These are phyloP conservation scores for Sporobolomyces pararoseus DNA, from an alignment of 768 basidiomycete species.

Conservation along the genomic window DNA sequence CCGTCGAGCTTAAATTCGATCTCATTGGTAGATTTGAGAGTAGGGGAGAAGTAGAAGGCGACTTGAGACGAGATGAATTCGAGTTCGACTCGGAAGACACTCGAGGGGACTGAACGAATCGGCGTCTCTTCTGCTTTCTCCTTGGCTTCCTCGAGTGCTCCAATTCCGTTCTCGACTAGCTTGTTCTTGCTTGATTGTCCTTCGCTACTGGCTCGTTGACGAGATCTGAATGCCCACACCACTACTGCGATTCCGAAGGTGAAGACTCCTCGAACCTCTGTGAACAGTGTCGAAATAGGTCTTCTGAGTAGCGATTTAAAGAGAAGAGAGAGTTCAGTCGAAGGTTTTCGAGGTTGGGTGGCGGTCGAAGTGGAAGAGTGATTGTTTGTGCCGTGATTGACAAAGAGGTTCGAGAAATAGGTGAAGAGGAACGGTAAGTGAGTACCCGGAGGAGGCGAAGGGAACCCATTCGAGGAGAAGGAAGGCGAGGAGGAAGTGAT, in stretches of 20 bases:
- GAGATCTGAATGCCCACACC: conserved; percentile 11
- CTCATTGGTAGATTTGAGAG: no score
- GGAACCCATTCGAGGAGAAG: not conserved
- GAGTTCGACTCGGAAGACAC: conserved; percentile 14
- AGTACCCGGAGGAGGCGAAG: not conserved
- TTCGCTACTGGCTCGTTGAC: not conserved
- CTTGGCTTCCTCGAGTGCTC: not conserved
- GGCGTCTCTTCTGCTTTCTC: not conserved
- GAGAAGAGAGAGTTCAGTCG: conserved; percentile 4
- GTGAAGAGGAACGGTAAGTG: conserved; percentile 23
- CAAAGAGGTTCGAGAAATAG: conserved; percentile 14
- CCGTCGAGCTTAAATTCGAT: conserved; percentile 11
- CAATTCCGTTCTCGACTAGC: not conserved
- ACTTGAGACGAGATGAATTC: conserved; percentile 14
- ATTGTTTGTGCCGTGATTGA: no score
- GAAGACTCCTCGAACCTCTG: conserved; percentile 18
- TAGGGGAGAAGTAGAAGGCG: not conserved
- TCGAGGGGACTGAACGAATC: not conserved
- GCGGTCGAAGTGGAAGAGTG: not conserved
- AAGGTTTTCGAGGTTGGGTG: not conserved
- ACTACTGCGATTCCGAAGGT: conserved; percentile 9
- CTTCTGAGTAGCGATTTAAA: not conserved
- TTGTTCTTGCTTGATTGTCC: not conserved
- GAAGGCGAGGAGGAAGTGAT: not conserved
- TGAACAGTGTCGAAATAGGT: conserved; percentile 15